Evolutionary conservation across 208 protist species (phyloP).

Genomic region (Leishmania guyanensis): DNA sequence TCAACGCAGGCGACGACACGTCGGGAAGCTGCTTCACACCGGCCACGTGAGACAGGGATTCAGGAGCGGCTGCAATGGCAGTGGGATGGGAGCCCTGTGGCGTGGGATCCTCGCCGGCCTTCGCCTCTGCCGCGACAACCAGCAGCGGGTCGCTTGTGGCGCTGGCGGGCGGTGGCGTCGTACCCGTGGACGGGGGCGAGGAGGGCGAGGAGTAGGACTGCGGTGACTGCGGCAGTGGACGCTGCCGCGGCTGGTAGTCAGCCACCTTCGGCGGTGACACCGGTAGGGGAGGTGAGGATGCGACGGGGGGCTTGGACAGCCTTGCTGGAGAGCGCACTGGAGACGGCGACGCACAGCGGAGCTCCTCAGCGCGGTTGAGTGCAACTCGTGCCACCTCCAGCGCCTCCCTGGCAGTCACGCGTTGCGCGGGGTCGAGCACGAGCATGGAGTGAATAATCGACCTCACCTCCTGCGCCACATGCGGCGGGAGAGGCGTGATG

Average conservation of each 20-base stretch:
- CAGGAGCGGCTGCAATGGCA: background rate
- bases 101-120: constrained; percentile 11
- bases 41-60: background rate
- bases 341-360: constrained; percentile 4
- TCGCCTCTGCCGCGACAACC: constrained; percentile 4
- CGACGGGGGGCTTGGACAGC: background rate
- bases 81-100: constrained; percentile 4
- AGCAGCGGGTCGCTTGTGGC: background rate
- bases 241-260: background rate
- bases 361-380: constrained; percentile 18
- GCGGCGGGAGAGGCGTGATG: constrained; percentile 49
- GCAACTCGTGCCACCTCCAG: constrained; percentile 32
- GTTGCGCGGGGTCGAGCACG: constrained; percentile 47
- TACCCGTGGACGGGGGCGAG: background rate
- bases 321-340: constrained; percentile 11
- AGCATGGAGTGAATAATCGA: constrained; percentile 69
- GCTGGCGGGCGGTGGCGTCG: constrained; percentile 4
- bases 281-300: background rate
- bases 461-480: constrained; percentile 43
- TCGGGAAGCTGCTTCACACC: constrained; percentile 7
- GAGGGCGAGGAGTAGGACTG: background rate
- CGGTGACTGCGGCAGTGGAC: background rate
- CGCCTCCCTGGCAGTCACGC: constrained; percentile 39
- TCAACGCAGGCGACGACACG: background rate
- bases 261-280: background rate